phyloP scores from a whole-genome alignment of 2,329 filamentous ascomycete species.

The Trichoderma sp. region DNA sequence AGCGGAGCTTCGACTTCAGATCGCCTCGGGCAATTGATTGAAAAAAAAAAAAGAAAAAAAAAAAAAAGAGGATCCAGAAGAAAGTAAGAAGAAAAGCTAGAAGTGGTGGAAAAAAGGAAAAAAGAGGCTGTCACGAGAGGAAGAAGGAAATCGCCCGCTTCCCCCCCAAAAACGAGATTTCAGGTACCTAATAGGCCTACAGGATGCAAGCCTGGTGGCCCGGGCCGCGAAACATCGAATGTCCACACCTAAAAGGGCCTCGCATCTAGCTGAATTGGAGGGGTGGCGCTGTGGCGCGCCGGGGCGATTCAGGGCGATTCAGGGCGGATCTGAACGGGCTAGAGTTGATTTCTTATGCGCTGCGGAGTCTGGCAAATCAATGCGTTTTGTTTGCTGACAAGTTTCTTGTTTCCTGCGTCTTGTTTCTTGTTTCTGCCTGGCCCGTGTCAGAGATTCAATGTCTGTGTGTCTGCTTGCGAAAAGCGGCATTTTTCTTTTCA shows the following conservation, averaged over 20 bases:
- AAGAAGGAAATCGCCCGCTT: neutral
- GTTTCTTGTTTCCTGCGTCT: too few species aligned
- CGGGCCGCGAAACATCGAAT: conserved; percentile 21
- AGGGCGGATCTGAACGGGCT: neutral
- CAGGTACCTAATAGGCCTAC: neutral
- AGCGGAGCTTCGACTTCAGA: neutral
- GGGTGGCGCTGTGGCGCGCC: neutral
- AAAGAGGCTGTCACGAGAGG: neutral
- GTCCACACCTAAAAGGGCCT: conserved; percentile 4
- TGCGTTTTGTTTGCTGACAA: neutral
- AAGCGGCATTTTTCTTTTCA: neutral
- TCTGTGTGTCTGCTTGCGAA: neutral
- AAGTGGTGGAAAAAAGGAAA: neutral
- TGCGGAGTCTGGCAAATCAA: too few species aligned
- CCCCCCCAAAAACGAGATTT: neutral
- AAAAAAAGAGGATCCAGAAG: neutral
- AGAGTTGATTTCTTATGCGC: neutral
- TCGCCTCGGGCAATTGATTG: neutral
- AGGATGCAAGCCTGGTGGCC: conserved; percentile 16
- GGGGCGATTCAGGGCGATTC: conserved; percentile 5
- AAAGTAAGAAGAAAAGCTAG: neutral
- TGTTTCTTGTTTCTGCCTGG: neutral
- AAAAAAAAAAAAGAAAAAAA: neutral
- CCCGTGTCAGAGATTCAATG: neutral
- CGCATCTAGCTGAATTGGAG: conserved; percentile 3